These are phyloP conservation scores for Backusella morwellensis DNA, from an alignment of 192 early-diverging fungal genomes.

Conservation along the genomic window DNA sequence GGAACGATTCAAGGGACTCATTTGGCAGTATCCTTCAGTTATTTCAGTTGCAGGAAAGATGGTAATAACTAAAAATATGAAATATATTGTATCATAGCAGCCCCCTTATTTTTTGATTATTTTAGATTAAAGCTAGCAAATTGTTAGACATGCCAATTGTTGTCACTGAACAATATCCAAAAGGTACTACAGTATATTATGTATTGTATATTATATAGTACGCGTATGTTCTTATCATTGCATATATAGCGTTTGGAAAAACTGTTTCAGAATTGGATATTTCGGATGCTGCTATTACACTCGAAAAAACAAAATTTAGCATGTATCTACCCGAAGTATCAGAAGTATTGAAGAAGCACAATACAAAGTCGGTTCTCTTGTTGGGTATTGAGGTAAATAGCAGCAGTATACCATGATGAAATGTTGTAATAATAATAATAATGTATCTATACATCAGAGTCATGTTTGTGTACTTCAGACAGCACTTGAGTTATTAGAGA, in stretches of 20 bases:
- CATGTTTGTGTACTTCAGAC: slow-evolving; percentile 98
- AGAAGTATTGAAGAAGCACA: slow-evolving; percentile 45
- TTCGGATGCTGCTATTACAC: slow-evolving; percentile 52
- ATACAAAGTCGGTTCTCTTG: slow-evolving; percentile 70
- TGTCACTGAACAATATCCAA: slow-evolving; percentile 89
- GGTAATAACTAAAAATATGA: slow-evolving; percentile 42
- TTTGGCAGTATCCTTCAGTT: slow-evolving; percentile 80
- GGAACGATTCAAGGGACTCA: slow-evolving; percentile 70
- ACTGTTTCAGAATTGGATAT: slow-evolving; percentile 82
- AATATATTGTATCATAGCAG: neutral
- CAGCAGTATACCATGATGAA: neutral
- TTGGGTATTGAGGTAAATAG: slow-evolving; percentile 84
- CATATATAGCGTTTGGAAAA: slow-evolving; percentile 57
- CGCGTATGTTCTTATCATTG: neutral
- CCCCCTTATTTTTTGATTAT: neutral
- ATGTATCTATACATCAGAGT: slow-evolving; percentile 41
- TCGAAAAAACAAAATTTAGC: slow-evolving; percentile 85
- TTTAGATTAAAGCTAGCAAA: slow-evolving; percentile 66
- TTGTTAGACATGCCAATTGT: slow-evolving; percentile 80
- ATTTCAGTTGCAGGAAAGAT: slow-evolving; percentile 87
- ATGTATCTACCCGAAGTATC: slow-evolving; percentile 73
- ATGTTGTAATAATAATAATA: neutral
- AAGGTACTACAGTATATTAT: slow-evolving; percentile 41
- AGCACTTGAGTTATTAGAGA: slow-evolving; percentile 81
- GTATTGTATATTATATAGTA: neutral